These are phyloP conservation scores for Colletotrichum musicola DNA, from an alignment of 2,329 filamentous ascomycete genomes.

Conservation along the genomic window DNA sequence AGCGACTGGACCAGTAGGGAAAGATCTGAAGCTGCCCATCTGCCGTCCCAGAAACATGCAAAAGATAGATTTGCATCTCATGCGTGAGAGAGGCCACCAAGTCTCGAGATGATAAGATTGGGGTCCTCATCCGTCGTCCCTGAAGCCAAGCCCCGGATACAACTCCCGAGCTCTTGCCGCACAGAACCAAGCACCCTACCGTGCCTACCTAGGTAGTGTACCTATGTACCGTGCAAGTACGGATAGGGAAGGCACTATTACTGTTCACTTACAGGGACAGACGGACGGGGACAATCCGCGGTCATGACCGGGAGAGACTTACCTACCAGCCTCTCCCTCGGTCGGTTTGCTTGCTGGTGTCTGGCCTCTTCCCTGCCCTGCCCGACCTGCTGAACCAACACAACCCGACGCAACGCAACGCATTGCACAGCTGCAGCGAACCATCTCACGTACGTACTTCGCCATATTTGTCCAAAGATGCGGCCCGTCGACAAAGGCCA, in stretches of 20 bases:
- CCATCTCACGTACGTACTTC: too few species aligned
- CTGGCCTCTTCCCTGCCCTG: too few species aligned
- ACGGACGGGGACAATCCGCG: slow-evolving; percentile 4
- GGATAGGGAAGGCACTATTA: too few species aligned
- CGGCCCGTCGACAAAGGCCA: not conserved
- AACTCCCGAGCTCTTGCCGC: too few species aligned
- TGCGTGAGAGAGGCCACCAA: not conserved
- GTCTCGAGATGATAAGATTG: too few species aligned
- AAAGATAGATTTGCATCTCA: slow-evolving; percentile 23
- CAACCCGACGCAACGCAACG: not conserved
- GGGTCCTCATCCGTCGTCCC: too few species aligned
- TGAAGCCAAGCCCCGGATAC: too few species aligned
- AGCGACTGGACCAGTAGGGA: too few species aligned
- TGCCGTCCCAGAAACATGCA: slow-evolving; percentile 5
- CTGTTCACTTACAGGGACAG: not conserved
- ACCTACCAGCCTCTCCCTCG: slow-evolving; percentile 8
- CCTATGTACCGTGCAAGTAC: too few species aligned
- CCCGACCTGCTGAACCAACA: not conserved
- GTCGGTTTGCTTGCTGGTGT: not conserved
- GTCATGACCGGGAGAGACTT: not conserved
- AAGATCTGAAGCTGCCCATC: slow-evolving; percentile 5
- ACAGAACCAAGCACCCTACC: too few species aligned
- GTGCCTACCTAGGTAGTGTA: too few species aligned
- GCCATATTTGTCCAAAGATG: not conserved
- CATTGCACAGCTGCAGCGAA: not conserved